Evolutionary conservation across 2,329 filamentous ascomycete genomes (phyloP).

Genomic region (Plectosphaerella cucumerina): DNA sequence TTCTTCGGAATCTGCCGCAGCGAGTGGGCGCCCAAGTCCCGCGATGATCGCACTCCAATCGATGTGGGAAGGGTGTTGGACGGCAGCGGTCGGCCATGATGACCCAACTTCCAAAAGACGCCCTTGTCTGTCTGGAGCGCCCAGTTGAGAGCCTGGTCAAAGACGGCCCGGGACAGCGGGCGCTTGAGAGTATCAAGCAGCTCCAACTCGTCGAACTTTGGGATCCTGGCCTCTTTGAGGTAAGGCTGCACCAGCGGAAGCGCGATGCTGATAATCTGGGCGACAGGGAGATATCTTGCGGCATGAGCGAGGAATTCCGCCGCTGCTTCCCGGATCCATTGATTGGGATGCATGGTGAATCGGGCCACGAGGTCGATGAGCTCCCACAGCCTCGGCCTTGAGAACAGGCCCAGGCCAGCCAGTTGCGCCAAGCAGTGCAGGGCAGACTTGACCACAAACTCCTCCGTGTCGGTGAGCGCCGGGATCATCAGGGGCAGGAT

Average conservation of each 20-base stretch:
- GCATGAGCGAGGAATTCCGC: constrained; percentile 77
- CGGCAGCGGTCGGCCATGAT: constrained; percentile 58
- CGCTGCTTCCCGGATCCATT: constrained; percentile 91
- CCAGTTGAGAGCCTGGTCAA: constrained; percentile 85
- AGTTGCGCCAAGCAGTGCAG: constrained; percentile 84
- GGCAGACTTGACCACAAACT: constrained; percentile 89
- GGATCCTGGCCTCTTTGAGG: constrained; percentile 66
- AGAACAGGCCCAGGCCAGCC: constrained; percentile 82
- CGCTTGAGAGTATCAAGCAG: constrained; percentile 80
- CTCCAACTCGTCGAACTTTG: constrained; percentile 64
- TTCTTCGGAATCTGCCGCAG: constrained; percentile 67
- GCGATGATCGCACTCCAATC: constrained; percentile 49
- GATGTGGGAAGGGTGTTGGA: constrained; percentile 58
- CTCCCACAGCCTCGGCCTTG: constrained; percentile 81
- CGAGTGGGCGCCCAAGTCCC: constrained; percentile 51
- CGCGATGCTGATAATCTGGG: constrained; percentile 80
- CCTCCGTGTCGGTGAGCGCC: constrained; percentile 86
- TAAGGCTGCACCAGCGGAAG: constrained; percentile 78
- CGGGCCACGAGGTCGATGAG: constrained; percentile 77
- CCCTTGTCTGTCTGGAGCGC: constrained; percentile 76
- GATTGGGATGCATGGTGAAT: constrained; percentile 89
- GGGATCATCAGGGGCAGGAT: constrained; percentile 95
- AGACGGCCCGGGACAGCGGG: constrained; percentile 72
- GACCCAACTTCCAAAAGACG: constrained; percentile 79
- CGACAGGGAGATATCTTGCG: constrained; percentile 68